Conservation (phyloP, 2,329 filamentous ascomycete species). For the Beauveria bassiana region DNA sequence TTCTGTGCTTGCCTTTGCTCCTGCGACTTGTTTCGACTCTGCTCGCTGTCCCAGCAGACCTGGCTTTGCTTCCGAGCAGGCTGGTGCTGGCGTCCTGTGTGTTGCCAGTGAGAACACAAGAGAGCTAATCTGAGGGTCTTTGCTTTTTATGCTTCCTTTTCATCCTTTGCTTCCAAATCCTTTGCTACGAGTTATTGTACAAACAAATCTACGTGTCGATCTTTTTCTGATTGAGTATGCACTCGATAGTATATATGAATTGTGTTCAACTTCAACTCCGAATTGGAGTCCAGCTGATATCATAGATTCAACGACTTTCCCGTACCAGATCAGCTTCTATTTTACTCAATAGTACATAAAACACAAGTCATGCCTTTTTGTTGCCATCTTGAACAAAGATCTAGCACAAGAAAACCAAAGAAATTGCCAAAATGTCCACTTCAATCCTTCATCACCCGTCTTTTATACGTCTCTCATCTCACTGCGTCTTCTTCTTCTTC, state of each 20-base stretch:
- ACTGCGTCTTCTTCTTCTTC: constrained; percentile 41
- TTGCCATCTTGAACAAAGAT: neutral
- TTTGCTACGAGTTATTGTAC: neutral
- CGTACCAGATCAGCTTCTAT: neutral
- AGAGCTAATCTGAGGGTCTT: constrained; percentile 49
- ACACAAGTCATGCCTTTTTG: neutral
- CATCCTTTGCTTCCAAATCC: neutral
- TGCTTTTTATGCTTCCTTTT: constrained; percentile 6
- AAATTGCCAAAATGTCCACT: constrained; percentile 3
- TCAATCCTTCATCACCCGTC: constrained; percentile 10
- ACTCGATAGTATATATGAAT: neutral
- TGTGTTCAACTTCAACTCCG: neutral
- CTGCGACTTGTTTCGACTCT: constrained; percentile 13
- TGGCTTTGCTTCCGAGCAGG: neutral
- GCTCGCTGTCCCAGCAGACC: neutral
- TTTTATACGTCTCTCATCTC: neutral
- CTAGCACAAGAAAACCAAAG: neutral
- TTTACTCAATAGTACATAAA: constrained; percentile 2
- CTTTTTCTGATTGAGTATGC: neutral
- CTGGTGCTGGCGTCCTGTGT: constrained; percentile 15
- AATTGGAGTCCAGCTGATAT: neutral
- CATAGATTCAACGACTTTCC: neutral
- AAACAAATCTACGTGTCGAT: neutral
- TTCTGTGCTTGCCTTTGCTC: neutral
- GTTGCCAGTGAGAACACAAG: constrained; percentile 47